Evolutionary conservation across 768 basidiomycete species (phyloP).

Genomic region (Trametes cubensis): DNA sequence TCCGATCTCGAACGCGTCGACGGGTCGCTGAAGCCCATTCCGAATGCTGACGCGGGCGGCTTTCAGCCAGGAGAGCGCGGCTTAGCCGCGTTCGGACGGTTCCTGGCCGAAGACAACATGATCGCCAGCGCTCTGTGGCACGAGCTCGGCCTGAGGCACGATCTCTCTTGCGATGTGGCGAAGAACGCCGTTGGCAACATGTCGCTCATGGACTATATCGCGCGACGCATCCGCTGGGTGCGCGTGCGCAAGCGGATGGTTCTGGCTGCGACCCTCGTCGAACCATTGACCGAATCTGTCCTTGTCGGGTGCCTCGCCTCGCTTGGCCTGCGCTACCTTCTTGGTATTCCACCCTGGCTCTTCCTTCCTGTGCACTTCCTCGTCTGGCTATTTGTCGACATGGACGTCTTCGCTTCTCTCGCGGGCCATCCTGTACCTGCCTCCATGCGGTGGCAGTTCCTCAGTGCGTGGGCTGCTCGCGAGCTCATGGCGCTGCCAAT

Average conservation of each 20-base stretch:
- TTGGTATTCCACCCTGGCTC: conserved; percentile 53
- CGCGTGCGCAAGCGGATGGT: conserved; percentile 96
- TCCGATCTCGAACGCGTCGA: conserved; percentile 82
- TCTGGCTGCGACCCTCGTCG: conserved; percentile 78
- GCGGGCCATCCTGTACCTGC: conserved; percentile 62
- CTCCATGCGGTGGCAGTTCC: conserved; percentile 53
- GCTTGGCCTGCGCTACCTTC: conserved; percentile 53
- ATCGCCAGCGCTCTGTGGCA: conserved; percentile 93
- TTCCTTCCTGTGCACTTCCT: conserved; percentile 63
- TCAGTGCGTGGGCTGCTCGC: conserved; percentile 76
- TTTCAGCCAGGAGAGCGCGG: conserved; percentile 47
- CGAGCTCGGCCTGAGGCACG: conserved; percentile 84
- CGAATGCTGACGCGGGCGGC: conserved; percentile 27
- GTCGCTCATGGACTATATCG: conserved; percentile 81
- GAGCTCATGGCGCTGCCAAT: conserved; percentile 89
- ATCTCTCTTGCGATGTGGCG: conserved; percentile 88
- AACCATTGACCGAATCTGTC: conserved; percentile 91
- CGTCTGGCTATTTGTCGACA: conserved; percentile 77
- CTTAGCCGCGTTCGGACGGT: conserved; percentile 80
- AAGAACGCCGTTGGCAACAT: conserved; percentile 89
- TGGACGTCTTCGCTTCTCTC: conserved; percentile 80
- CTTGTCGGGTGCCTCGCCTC: conserved; percentile 68
- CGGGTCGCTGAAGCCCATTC: conserved; percentile 58
- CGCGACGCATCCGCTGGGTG: conserved; percentile 93
- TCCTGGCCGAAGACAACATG: conserved; percentile 98